Evolutionary conservation across 257 asterid genomes (phyloP), one percentile per base, ranked within the genome.

Genomic region (Przewalskia tangutica): DNA sequence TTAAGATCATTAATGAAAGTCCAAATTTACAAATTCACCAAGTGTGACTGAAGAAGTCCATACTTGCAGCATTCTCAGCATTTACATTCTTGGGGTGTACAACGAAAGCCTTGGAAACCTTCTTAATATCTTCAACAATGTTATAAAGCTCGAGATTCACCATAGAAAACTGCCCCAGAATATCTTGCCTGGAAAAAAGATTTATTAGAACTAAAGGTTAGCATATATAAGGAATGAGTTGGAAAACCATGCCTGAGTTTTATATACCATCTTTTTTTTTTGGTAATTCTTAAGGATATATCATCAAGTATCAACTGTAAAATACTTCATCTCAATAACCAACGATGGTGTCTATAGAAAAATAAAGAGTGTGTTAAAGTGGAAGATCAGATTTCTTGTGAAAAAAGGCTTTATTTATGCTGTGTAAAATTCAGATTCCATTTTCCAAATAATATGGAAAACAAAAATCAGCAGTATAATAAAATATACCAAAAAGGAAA

Each of bases 11-110:
- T 5, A 50, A 75, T 27, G 23, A 50, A 50, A 20, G 79, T 46
- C 42, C 42, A 75, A 50, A 44, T 50, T 50, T 36, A 75, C 79
- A 75, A 50, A 75, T 13, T 75, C 13, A 75, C 62, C 60, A 27
- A 75, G 79, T 32, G 62, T 20, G 60, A 64, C 32, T 79, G 50
- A 51, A 81, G 77, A 53, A 77, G 77, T 64, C 64, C 90, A 27
- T 94, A 95, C 98, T 86, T 64, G 90, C 87, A 81, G 99, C 97
- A 89, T 91, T 95, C 88, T 92, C 98, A 62, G 98, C 99, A 90
- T 90, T 94, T 68, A 95, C 98, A 90, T 89, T 90, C 90, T 91
- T 94, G 50, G 99, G 99, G 86, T 92, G 92, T 85, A 95, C 98
- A 83, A 95, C 97, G 84, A 94, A 95, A 82, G 98, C 97, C 91